These are phyloP conservation scores for Lactifluus hygrophoroides DNA, from an alignment of 768 basidiomycete genomes.

Conservation along the genomic window DNA sequence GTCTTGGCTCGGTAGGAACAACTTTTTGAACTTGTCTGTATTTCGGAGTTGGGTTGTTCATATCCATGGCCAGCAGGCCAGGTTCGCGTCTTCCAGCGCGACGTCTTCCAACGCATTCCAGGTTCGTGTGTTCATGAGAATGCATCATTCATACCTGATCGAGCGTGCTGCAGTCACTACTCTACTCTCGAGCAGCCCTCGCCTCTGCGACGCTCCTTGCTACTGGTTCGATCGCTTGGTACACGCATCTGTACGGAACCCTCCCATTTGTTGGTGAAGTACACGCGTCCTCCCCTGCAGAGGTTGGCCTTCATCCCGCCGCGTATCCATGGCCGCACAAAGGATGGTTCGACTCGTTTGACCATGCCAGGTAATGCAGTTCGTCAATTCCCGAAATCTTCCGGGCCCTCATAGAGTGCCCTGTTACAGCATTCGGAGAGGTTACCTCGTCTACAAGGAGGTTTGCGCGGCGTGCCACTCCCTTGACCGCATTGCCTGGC, in stretches of 20 bases:
- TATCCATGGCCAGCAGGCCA: slow-evolving; percentile 40
- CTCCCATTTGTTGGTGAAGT: slow-evolving; percentile 88
- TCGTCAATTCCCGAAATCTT: slow-evolving; percentile 1
- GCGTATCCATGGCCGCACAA: slow-evolving; percentile 87
- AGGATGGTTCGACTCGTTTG: slow-evolving; percentile 83
- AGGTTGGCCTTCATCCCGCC: slow-evolving; percentile 89
- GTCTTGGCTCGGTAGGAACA: slow-evolving; percentile 42
- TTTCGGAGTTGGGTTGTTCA: slow-evolving; percentile 18
- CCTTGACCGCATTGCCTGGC: slow-evolving; percentile 98
- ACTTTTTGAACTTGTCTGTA: background rate
- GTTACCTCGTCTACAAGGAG: slow-evolving; percentile 96
- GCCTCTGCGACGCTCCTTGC: slow-evolving; percentile 69
- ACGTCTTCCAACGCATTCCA: slow-evolving; percentile 48
- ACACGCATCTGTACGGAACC: slow-evolving; percentile 87
- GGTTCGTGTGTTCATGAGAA: slow-evolving; percentile 36
- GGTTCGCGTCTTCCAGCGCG: slow-evolving; percentile 62
- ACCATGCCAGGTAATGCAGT: slow-evolving; percentile 80
- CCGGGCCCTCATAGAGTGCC: slow-evolving; percentile 14
- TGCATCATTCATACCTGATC: background rate
- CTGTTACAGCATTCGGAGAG: slow-evolving; percentile 74
- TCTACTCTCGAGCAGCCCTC: slow-evolving; percentile 65
- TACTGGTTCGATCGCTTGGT: slow-evolving; percentile 91
- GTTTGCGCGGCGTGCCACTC: slow-evolving; percentile 99
- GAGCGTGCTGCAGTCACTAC: slow-evolving; percentile 40
- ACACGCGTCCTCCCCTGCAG: slow-evolving; percentile 85